Evolutionary conservation across 176 grass and related monocot species (phyloP).

Genomic region (Stipa capillata): DNA sequence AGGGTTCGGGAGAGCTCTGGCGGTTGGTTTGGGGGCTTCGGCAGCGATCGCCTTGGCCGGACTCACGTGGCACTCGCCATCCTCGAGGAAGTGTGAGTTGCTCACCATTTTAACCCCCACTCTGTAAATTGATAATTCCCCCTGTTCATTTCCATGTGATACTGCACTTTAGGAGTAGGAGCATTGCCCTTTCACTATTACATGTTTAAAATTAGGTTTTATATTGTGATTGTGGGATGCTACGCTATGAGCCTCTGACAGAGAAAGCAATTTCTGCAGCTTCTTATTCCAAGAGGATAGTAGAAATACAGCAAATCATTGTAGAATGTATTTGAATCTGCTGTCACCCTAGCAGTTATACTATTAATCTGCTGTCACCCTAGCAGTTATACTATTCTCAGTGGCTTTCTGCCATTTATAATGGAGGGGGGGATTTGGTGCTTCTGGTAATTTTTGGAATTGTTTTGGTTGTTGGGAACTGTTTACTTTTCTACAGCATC

Average conservation of each 20-base stretch:
- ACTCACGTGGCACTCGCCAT: conserved; percentile 46
- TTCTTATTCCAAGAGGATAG: background rate
- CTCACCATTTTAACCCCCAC: background rate
- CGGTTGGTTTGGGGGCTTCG: conserved; percentile 42
- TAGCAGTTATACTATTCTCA: background rate
- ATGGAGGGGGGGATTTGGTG: background rate
- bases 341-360: too few species aligned
- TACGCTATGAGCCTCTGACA: too few species aligned
- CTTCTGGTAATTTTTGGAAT: background rate
- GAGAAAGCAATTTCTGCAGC: background rate
- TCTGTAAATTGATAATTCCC: background rate
- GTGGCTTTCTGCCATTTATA: background rate
- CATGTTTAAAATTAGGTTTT: too few species aligned
- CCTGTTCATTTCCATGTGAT: background rate
- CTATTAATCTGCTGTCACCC: too few species aligned
- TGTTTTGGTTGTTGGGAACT: background rate
- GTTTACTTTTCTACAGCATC: background rate
- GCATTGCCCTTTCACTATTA: background rate
- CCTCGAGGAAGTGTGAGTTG: conserved; percentile 43
- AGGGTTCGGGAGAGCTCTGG: conserved; percentile 42
- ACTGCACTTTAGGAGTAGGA: background rate
- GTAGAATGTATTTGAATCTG: background rate
- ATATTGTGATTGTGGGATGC: too few species aligned
- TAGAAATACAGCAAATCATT: background rate
- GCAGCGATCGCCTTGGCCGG: conserved; percentile 46